Conservation (phyloP, 83 land plant genomes). For the Picea mariana region DNA sequence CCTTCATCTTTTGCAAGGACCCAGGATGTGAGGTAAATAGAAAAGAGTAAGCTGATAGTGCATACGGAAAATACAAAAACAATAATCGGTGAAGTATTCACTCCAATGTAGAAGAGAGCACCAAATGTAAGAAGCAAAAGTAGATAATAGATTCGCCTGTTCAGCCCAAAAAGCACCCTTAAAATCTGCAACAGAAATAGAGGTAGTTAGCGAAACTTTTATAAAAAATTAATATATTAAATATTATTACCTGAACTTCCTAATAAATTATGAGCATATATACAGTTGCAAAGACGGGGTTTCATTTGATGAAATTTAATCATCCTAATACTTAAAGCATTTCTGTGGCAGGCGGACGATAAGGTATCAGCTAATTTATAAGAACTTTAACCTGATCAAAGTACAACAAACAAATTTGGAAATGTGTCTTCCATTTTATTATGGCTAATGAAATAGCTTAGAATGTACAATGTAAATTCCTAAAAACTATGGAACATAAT, state of each 20-base stretch:
- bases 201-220: neutral
- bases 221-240: neutral
- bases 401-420: neutral
- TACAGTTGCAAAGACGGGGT: neutral
- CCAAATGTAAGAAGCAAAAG: slow-evolving; percentile 54
- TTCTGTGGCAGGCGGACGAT: neutral
- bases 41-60: slow-evolving; percentile 75
- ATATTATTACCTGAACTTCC: neutral
- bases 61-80: slow-evolving; percentile 74
- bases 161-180: slow-evolving; percentile 57
- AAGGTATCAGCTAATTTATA: neutral
- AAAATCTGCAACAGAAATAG: slow-evolving; percentile 58
- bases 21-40: slow-evolving; percentile 88
- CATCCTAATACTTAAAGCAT: neutral
- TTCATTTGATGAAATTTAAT: neutral
- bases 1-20: slow-evolving; percentile 99
- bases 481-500: neutral
- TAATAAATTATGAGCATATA: neutral
- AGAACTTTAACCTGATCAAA: neutral
- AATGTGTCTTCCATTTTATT: neutral
- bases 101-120: slow-evolving; percentile 76
- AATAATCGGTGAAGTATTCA: slow-evolving; percentile 68
- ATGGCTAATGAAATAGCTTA: neutral
- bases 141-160: slow-evolving; percentile 70
- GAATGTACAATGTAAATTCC: neutral